Evolutionary conservation across 2,329 filamentous ascomycete species (phyloP).

Genomic region (Colletotrichum shisoi): DNA sequence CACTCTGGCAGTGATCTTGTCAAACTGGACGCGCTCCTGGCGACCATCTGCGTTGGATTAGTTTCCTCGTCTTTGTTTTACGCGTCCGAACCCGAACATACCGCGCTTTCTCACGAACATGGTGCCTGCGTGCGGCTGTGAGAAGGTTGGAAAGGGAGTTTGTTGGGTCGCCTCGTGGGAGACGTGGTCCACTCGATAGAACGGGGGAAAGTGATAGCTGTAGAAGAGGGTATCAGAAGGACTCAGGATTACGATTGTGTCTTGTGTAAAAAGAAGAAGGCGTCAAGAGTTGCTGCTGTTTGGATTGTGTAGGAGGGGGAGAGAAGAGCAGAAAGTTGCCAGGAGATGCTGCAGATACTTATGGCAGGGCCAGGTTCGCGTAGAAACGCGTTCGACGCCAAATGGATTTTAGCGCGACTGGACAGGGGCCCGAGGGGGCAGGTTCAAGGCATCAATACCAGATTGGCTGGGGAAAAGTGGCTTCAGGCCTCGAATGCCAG

Average conservation of each 20-base stretch:
- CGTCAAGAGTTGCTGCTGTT: constrained; percentile 18
- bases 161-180: neutral
- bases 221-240: constrained; percentile 28
- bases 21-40: constrained; percentile 99
- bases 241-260: constrained; percentile 17
- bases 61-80: neutral
- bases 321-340: constrained; percentile 6
- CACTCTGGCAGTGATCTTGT: constrained; percentile 99
- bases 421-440: constrained; percentile 16
- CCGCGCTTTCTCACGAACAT: constrained; percentile 72
- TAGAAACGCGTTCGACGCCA: constrained; percentile 39
- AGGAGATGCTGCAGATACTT: constrained; percentile 39
- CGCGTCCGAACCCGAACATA: constrained; percentile 50
- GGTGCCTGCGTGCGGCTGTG: constrained; percentile 43
- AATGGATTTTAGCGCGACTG: constrained; percentile 36
- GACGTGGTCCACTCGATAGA: constrained; percentile 3
- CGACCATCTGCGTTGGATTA: constrained; percentile 76
- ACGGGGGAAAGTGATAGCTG: neutral
- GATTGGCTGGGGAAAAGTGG: constrained; percentile 20
- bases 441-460: constrained; percentile 40
- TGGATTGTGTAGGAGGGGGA: constrained; percentile 30
- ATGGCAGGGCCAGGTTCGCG: constrained; percentile 35
- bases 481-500: constrained; percentile 9
- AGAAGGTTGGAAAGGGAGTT: neutral
- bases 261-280: constrained; percentile 8